Conservation (phyloP, 352 stramenopile species). For the Phytophthora sp. region DNA sequence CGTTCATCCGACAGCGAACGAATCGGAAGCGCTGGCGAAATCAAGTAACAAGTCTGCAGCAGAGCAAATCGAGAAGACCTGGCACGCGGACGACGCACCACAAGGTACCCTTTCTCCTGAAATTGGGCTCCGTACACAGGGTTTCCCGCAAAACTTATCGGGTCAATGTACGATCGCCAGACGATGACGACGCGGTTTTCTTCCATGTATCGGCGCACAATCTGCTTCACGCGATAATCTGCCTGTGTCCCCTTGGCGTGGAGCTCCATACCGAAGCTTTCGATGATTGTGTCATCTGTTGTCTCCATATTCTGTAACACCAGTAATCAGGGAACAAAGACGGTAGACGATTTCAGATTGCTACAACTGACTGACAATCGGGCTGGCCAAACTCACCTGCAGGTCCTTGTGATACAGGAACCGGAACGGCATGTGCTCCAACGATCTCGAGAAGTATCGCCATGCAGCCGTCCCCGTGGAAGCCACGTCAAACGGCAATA, state of each 20-base stretch:
- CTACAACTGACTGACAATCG: background rate
- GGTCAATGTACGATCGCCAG: slow-evolving; percentile 62
- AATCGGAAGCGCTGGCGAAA: slow-evolving; percentile 51
- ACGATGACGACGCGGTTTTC: slow-evolving; percentile 58
- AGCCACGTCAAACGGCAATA: slow-evolving; percentile 51
- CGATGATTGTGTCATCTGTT: slow-evolving; percentile 64
- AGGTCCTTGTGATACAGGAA: slow-evolving; percentile 52
- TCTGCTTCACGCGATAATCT: slow-evolving; percentile 62
- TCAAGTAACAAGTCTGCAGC: slow-evolving; percentile 64
- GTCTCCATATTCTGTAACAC: slow-evolving; percentile 37
- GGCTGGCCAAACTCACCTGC: slow-evolving; percentile 35
- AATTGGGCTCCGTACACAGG: slow-evolving; percentile 51
- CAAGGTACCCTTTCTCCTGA: slow-evolving; percentile 61
- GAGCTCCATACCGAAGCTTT: slow-evolving; percentile 63
- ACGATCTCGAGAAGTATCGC: slow-evolving; percentile 54
- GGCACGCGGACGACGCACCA: slow-evolving; percentile 47
- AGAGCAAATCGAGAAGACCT: slow-evolving; percentile 44
- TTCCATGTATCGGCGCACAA: slow-evolving; percentile 57
- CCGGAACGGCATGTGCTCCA: slow-evolving; percentile 49
- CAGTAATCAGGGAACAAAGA: too few relatives aligned
- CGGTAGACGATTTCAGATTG: too few relatives aligned
- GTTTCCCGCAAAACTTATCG: slow-evolving; percentile 55
- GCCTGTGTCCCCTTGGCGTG: slow-evolving; percentile 55
- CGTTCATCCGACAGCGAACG: slow-evolving; percentile 35
- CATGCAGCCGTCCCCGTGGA: slow-evolving; percentile 47